Base-by-base conservation (phyloP, 2,329 filamentous ascomycete species). In the Aureobasidium subglaciale region DNA sequence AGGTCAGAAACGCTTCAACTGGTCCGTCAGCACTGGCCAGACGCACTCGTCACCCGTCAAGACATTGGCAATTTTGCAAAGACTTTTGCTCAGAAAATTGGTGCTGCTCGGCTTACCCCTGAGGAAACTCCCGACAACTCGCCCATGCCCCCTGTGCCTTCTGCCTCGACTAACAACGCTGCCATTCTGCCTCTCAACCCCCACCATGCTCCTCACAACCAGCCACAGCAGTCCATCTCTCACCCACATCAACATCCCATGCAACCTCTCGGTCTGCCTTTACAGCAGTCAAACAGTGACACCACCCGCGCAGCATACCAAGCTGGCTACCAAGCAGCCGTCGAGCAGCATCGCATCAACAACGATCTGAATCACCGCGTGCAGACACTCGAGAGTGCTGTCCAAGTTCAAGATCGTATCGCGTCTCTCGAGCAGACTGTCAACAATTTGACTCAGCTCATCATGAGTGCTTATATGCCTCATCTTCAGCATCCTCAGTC, bases 41-140 rank as follows among this genome's bases (percentile, higher is more conserved):
- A 45, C 11, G 38, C 50, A 3, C 50, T 55, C 2, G 40, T 55
- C 20, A 55, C 50, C 5, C 50, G 50, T 30, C 50, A 55, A n/a
- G 50, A 55, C 16, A 55, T 55, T 45, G 50, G 50, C 20, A 55
- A 55, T 24, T 55, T 55, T 55, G 50, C 50, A 45, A 55, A 55
- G 30, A 43, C 50, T 18, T 55, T 55, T 45, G 38, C 50, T 8
- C n/a, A 18, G n/a, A 43, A 37, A 30, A 35, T 55, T 13, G 49
- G 49, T 5, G 7, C 34, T 18, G 29, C 48, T 0, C 13, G 35
- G 13, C 11, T 55, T 38, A 55, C 50, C 13, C 50, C 50, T 22
- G 50, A 55, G 22, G 40, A 38, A 0, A 55, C 50, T 9, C 40
- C 50, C 10, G 30, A 55, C 32, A 18, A 43, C 29, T 53, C 48